Evolutionary conservation across 345 rosid species (phyloP), one percentile per base, ranked within the genome.

Genomic region (Dipteronia sinensis): DNA sequence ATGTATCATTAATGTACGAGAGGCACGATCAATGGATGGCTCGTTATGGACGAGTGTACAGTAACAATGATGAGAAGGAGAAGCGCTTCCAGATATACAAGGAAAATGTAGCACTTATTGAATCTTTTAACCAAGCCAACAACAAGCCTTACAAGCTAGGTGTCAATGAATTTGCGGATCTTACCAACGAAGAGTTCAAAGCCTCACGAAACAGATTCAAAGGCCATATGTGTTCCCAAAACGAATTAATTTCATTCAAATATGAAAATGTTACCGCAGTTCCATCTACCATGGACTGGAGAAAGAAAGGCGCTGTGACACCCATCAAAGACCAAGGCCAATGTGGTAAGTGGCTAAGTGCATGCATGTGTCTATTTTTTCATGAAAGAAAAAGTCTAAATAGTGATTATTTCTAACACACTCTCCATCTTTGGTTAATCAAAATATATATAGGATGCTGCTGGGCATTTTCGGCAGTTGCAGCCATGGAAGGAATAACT

Each of bases 401-500:
- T 4, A 6, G 15, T 11, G 7, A 29, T 25, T 2, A 10, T 13
- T 9, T 64, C 31, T 12, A 42, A 68, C 15, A 19, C 53, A n/a
- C 9, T 31, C 10, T 3, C 6, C 38, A 29, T 59, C 16, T 73
- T 44, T 16, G 25, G 6, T 10, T 25, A 1, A 25, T 51, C 31
- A 10, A 25, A 2, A 44, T 23, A 34, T 53, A 51, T 69, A 73
- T 20, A 84, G 89, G 90, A 42, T 84, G 81, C 59, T 86, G 90
- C 72, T 86, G 90, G 89, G 87, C 89, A 10, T 88, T 88, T 76
- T 88, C 87, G 0, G 87, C 87, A 0, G 87, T 88, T 25, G 89
- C 91, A 3, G 91, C 90, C 4, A 72, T 82, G 51, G 89, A 88
- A 81, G 91, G 89, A 73, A 67, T 86, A 62, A 49, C 67, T 40